Percentiles rank a stretch among this genome's conserved stretches.
These are phyloP conservation scores for Corylus heterophylla DNA, from an alignment of 306 rosid genomes.

Conservation along the genomic window DNA sequence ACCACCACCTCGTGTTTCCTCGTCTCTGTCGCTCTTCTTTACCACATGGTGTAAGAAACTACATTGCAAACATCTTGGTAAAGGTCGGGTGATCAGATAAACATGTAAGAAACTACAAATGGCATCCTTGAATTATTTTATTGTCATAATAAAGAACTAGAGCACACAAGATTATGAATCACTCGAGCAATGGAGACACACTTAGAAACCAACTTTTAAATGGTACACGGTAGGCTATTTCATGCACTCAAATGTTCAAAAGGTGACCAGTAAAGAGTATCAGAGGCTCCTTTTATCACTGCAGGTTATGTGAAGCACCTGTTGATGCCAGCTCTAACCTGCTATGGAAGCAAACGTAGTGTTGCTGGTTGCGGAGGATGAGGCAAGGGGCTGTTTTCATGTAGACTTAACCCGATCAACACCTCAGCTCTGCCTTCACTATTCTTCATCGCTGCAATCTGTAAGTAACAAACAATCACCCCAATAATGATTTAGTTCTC, in stretches of 20 bases:
- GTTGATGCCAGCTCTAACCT: neutral
- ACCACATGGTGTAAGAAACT: neutral
- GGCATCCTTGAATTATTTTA: too few relatives aligned
- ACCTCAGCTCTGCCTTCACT: neutral
- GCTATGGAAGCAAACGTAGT: conserved; percentile 5
- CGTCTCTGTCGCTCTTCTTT: too few relatives aligned
- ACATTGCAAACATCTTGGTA: too few relatives aligned
- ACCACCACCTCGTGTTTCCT: too few relatives aligned
- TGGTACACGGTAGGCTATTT: neutral
- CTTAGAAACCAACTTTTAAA: neutral
- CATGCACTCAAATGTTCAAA: neutral
- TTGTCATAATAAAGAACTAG: too few relatives aligned
- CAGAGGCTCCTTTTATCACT: neutral
- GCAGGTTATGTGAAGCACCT: conserved; percentile 1
- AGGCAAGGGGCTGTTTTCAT: too few relatives aligned
- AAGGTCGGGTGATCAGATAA: neutral
- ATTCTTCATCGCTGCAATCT: conserved; percentile 22
- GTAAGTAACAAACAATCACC: conserved; percentile 13
- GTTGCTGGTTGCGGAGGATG: neutral
- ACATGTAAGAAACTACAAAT: too few relatives aligned
- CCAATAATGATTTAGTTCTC: neutral
- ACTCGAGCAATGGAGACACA: neutral
- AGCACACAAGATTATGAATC: neutral
- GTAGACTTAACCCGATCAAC: neutral
- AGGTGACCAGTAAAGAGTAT: neutral